Percentiles rank a stretch among this genome's conserved stretches.
These are phyloP conservation scores for Entomophthora muscae DNA, from an alignment of 371 early-diverging fungal genomes.

Conservation along the genomic window DNA sequence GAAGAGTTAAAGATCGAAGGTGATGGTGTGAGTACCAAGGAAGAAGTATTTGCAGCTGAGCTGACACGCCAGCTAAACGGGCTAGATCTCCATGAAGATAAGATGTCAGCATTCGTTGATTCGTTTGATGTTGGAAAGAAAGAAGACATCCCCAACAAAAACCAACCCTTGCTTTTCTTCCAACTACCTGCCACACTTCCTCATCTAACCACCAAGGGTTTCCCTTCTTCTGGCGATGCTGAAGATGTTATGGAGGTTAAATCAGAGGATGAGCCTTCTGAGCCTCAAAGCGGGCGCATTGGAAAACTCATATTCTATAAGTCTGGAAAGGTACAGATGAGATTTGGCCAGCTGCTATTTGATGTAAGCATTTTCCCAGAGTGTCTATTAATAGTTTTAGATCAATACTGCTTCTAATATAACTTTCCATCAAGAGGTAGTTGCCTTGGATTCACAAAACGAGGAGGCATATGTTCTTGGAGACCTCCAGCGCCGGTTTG, in stretches of 20 bases:
- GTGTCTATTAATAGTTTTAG: not conserved
- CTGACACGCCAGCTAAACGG: not conserved
- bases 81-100: not conserved
- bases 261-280: not conserved
- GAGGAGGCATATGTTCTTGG: not conserved
- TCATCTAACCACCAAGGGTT: not conserved
- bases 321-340: not conserved
- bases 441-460: not conserved
- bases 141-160: not conserved
- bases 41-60: not conserved
- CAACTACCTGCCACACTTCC: not conserved
- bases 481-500: not conserved
- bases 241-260: not conserved
- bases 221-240: not conserved
- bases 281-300: not conserved
- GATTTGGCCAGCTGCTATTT: not conserved
- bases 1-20: not conserved
- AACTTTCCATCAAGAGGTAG: slow-evolving; percentile 2
- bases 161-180: not conserved
- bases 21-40: not conserved
- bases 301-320: slow-evolving; percentile 2
- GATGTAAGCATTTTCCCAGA: not conserved
- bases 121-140: not conserved
- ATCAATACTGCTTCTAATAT: not conserved
- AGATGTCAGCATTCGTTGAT: not conserved